Evolutionary conservation across 2,329 filamentous ascomycete species (phyloP), one percentile per base, ranked within the genome.

Genomic region (Ophiocordyceps camponoti-saundersi): DNA sequence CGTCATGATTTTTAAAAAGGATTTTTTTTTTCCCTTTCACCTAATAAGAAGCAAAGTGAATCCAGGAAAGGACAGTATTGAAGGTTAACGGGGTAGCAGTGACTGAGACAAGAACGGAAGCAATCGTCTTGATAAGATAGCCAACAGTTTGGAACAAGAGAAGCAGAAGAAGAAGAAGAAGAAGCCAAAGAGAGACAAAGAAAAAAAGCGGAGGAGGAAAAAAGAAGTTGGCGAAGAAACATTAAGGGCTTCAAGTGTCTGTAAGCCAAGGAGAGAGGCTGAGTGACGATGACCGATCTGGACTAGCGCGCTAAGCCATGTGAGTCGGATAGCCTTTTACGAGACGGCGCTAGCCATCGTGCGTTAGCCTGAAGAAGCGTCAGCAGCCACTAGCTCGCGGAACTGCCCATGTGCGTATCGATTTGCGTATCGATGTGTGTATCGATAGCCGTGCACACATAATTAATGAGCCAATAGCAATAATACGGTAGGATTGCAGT

Each of bases 1-100:
- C 46, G 82, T 85, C 72, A 79, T 80, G 53, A 10, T 34, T 18
- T 4, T 36, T n/a, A n/a, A n/a, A 36, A 29, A 10, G 8, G 26
- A 6, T 29, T 29, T 3, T 15, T 18, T 36, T 36, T 36, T 6
- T 36, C n/a, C n/a, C n/a, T n/a, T n/a, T 34, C 12, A 13, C 12
- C n/a, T 13, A 13, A 15, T 16, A 36, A 36, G 15, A 6, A n/a
- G n/a, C 16, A n/a, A 36, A n/a, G 6, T 15, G 32, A n/a, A 36
- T 6, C 32, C 12, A 13, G 16, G 6, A 13, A 36, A 36, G 32
- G 16, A 11, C 4, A 39, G 34, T n/a, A 18, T 8, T 6, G 34
- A 3, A 8, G 34, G 34, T 39, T 18, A 6, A 39, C 26, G 26
- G 11, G 26, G 2, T 5, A 29, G 26, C 26, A 29, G 8, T 29